Evolutionary conservation across 1,284 basidiomycete genomes (phyloP), one percentile per base, ranked within the genome.

Genomic region (Peniophora sp.): DNA sequence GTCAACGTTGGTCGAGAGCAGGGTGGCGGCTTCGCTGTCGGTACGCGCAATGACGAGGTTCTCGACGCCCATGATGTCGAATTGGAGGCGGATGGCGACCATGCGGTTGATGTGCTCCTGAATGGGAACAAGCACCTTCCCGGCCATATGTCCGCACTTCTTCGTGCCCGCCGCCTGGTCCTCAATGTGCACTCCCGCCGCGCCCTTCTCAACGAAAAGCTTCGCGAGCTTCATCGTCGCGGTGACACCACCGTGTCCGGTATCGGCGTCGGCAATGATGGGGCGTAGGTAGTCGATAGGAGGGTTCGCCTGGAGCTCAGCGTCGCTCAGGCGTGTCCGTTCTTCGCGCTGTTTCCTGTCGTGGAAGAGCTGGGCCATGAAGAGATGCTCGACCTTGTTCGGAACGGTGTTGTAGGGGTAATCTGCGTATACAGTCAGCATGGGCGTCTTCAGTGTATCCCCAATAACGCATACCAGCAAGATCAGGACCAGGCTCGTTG

Each of bases 1-100:
- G 69, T 99, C 97, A 56, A 99, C 92, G 72, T 98, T 98, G 62
- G 91, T 87, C 48, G 94, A 92, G 74, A 99, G 92, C 58, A 99
- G 82, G 1, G 95, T 98, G 3, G 96, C 96, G 8, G 96, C 95
- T 69, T 98, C 85, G 10, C 84, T 85, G 65, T 88, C 85, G 48
- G 85, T 89, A 53, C 85, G 78, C 8, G 84, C 84, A 53, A 89
- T 76, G 59, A 85, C 81, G 55, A 88, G 76, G 70, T 86, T 88
- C 64, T 81, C 76, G 51, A 85, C 83, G 57, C 85, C 85, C 85
- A 88, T 86, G 59, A 89, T 83, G 64, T 89, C 86, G 66, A 81
- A 86, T 69, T 88, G 86, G 47, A 87, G 72, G 43, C 86, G 81
- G 65, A 88, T 87, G 42, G 86, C 85, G 54, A 88, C 75, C 51